Base-by-base conservation (phyloP, 2,329 filamentous ascomycete species). In the Colletotrichum echinochloae region DNA sequence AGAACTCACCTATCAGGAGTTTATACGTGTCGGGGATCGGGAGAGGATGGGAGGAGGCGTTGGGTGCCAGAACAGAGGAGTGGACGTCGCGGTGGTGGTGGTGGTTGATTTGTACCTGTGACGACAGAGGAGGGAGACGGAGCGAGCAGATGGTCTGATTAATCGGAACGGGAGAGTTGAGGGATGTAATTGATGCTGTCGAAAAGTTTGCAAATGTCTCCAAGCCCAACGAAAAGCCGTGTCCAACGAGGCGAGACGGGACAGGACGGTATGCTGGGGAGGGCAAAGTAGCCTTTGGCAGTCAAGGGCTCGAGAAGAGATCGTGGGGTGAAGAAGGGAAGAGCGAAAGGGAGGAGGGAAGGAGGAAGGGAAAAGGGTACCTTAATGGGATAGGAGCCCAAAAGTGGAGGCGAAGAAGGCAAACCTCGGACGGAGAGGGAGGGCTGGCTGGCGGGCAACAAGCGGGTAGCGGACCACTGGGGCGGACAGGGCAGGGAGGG, bases 371-470 rank as follows among this genome's bases (percentile, higher is more conserved):
- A 65, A 44, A 70, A 65, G 54, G 65, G 48, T 67, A 70, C 67
- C 70, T 70, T 72, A 66, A 66, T 61, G 62, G 66, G 61, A 65
- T 72, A 61, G 61, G 70, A 70, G 70, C 70, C 66, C 67, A 70
- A 70, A 66, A 66, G 66, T 70, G 66, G 70, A 66, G 70, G 66
- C 67, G 70, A 70, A 59, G 60, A 65, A 66, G 65, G 65, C 49
- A 72, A 49, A 60, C 49, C 51, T 60, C 55, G 55, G 51, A 49
- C 28, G 20, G 20, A 46, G 44, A 41, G 37, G 39, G 5, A 28
- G 60, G 46, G 28, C 12, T 8, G 57, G 57, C 23, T 23, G 6
- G 33, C 48, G 18, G 37, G 39, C 62, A 62, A 49, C 39, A 60
- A 48, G 62, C 62, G 66, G 66, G 62, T 56, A 51, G 63, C 67